Percentiles rank a stretch among this genome's conserved stretches.
These are phyloP conservation scores for Pilaira anomala DNA, from an alignment of 192 early-diverging fungal genomes.

Conservation along the genomic window DNA sequence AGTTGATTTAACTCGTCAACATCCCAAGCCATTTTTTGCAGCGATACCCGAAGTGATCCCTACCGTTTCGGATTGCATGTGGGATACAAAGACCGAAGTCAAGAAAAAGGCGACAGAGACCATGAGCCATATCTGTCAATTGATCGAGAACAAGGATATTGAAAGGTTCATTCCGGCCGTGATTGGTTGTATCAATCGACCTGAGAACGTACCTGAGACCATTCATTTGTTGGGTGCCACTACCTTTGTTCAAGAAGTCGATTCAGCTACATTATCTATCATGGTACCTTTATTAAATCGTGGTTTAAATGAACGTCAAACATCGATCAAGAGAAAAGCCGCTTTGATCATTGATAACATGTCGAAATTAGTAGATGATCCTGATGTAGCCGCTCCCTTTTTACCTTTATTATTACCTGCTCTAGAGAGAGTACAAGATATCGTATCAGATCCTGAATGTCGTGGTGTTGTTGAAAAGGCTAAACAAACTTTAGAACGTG, in stretches of 20 bases:
- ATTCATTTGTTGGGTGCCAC: slow-evolving; percentile 76
- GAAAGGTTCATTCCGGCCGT: slow-evolving; percentile 72
- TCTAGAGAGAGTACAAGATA: slow-evolving; percentile 73
- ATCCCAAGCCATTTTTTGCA: slow-evolving; percentile 47
- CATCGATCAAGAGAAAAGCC: slow-evolving; percentile 69
- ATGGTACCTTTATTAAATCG: slow-evolving; percentile 74
- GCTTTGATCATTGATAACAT: slow-evolving; percentile 88
- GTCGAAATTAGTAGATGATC: slow-evolving; percentile 85
- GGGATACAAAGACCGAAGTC: slow-evolving; percentile 80
- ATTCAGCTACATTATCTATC: slow-evolving; percentile 74
- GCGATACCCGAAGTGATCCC: slow-evolving; percentile 66
- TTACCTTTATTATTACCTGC: slow-evolving; percentile 74
- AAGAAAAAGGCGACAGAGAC: slow-evolving; percentile 57
- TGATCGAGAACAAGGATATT: slow-evolving; percentile 79
- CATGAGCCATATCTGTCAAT: slow-evolving; percentile 66
- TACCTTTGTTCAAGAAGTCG: slow-evolving; percentile 76
- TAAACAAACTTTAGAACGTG: slow-evolving; percentile 63
- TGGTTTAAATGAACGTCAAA: slow-evolving; percentile 68
- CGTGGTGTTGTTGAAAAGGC: slow-evolving; percentile 67
- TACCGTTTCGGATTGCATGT: slow-evolving; percentile 70
- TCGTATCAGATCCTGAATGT: slow-evolving; percentile 74
- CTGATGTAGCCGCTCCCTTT: slow-evolving; percentile 76
- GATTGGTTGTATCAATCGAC: slow-evolving; percentile 70
- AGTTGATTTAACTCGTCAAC: slow-evolving; percentile 40
- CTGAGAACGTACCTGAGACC: slow-evolving; percentile 74